Evolutionary conservation across 371 early-diverging fungal genomes (phyloP), one percentile per base, ranked within the genome.

Genomic region (Zychaea mexicana): DNA sequence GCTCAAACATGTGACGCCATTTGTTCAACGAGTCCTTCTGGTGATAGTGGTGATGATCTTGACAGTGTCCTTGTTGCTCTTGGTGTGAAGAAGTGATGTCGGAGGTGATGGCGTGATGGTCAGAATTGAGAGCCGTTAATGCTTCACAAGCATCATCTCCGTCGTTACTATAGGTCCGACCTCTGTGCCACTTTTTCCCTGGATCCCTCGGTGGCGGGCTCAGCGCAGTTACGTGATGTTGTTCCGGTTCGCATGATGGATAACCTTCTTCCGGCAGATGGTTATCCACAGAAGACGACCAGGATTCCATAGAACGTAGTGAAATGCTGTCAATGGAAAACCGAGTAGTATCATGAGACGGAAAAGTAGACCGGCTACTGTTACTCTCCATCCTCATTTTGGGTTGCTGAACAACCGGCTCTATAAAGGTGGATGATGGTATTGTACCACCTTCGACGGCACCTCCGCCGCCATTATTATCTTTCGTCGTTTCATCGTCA

Each of bases 181-280:
- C 47, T 33, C 57, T 39, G 2, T 57, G 26, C 15, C 26, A 49
- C 19, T 32, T 52, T 19, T 24, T 61, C 38, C 12, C 24, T 33
- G 17, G 21, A 42, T 31, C 47, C 17, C 57, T 26, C 10, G 64
- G 64, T 32, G 64, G 64, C 17, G 64, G 64, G 33, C 57, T 55
- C 47, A 64, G 28, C 0, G 64, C 57, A 4, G 64, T 64, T 4
- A 31, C 22, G 24, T 59, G 60, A 47, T 31, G 1, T n/a, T 24
- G 57, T 9, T 46, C 28, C 19, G 15, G 59, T n/a, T 28, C n/a
- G 2, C 15, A 19, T 17, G 28, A 46, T n/a, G 15, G 15, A 28
- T 13, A 32, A 33, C 15, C 24, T n/a, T 30, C 46, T 27, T 31
- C 47, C n/a, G 21, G 21, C 26, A 10, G 22, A 9, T 56, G 22